Evolutionary conservation across 768 basidiomycete genomes (phyloP).

Genomic region (Rhodocollybia butyracea): DNA sequence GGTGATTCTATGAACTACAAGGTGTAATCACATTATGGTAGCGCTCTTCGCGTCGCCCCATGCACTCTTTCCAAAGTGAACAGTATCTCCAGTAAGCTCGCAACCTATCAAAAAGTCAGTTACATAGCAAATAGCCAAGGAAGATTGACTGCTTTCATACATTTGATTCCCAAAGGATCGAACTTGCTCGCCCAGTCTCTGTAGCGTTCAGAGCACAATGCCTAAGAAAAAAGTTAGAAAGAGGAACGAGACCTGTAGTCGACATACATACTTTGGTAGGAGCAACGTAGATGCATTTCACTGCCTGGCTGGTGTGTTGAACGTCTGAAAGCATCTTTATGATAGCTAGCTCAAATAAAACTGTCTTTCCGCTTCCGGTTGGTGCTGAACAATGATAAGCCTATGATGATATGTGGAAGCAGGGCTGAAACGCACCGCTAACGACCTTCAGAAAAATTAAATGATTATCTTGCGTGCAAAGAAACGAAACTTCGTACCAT

Average conservation of each 20-base stretch:
- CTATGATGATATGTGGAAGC: constrained; percentile 2
- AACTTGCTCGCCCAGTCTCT: constrained; percentile 87
- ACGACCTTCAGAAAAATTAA: constrained; percentile 49
- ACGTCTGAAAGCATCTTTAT: constrained; percentile 62
- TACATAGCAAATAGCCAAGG: background rate
- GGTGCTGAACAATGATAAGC: constrained; percentile 57
- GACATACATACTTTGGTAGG: constrained; percentile 71
- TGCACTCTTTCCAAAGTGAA: constrained; percentile 55
- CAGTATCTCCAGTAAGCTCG: constrained; percentile 92
- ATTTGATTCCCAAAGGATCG: constrained; percentile 68
- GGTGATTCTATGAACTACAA: background rate
- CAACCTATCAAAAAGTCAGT: constrained; percentile 49
- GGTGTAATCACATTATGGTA: constrained; percentile 64
- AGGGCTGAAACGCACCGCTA: constrained; percentile 45
- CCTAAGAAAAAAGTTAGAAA: constrained; percentile 39
- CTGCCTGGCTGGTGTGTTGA: constrained; percentile 26
- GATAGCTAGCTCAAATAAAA: constrained; percentile 88
- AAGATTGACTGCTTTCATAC: constrained; percentile 37
- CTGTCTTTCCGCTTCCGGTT: constrained; percentile 95
- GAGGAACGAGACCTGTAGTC: background rate
- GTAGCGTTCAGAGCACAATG: constrained; percentile 81
- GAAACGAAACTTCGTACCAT: constrained; percentile 40
- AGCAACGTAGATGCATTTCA: constrained; percentile 87
- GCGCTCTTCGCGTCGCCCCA: constrained; percentile 76
- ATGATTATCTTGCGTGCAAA: constrained; percentile 7